Evolutionary conservation across 2,329 filamentous ascomycete genomes (phyloP).

Genomic region (Curvularia sp.): DNA sequence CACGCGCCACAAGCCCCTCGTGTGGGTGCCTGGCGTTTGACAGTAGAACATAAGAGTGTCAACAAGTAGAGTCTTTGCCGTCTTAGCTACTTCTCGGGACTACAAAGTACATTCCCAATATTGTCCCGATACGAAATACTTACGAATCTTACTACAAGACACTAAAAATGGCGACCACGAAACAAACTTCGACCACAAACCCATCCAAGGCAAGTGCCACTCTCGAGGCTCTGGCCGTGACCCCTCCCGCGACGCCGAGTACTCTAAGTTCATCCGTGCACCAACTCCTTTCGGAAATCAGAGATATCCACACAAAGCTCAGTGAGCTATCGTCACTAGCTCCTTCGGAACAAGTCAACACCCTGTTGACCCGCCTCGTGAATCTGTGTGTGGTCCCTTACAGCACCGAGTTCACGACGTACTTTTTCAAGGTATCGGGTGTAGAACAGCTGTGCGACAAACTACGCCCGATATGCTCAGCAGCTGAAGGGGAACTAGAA

Average conservation of each 20-base stretch:
- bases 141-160: background rate
- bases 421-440: slow-evolving; percentile 42
- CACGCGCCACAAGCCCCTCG: background rate
- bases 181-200: background rate
- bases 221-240: slow-evolving; percentile 1
- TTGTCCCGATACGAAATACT: background rate
- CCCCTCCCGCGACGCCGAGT: slow-evolving; percentile 38
- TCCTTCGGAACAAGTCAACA: slow-evolving; percentile 46
- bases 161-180: slow-evolving; percentile 5
- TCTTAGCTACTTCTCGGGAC: background rate
- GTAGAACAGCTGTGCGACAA: slow-evolving; percentile 46
- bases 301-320: slow-evolving; percentile 27
- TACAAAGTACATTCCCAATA: background rate
- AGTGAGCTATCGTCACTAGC: slow-evolving; percentile 30
- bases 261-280: slow-evolving; percentile 25
- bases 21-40: background rate
- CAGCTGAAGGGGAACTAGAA: slow-evolving; percentile 57
- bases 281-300: slow-evolving; percentile 31
- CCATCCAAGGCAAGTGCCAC: slow-evolving; percentile 1
- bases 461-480: slow-evolving; percentile 53
- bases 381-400: slow-evolving; percentile 44
- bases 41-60: slow-evolving; percentile 5
- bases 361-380: slow-evolving; percentile 49
- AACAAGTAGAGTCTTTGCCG: background rate
- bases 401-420: slow-evolving; percentile 25